These are phyloP conservation scores for Allium cepa DNA, from an alignment of 106 monocot genomes.

Conservation along the genomic window DNA sequence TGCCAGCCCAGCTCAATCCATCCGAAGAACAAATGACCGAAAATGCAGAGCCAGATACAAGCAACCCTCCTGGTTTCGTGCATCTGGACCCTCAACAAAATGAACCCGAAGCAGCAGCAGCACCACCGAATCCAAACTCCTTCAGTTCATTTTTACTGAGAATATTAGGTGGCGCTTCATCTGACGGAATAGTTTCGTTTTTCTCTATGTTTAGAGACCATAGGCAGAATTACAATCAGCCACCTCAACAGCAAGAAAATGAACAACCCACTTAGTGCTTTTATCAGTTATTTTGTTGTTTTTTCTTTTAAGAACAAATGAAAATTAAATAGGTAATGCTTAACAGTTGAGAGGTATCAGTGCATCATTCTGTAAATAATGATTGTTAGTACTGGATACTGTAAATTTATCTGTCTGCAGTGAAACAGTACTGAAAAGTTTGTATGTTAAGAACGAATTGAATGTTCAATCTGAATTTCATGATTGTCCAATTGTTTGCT, in stretches of 20 bases:
- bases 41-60: conserved; percentile 5
- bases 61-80: conserved; percentile 12
- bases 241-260: conserved; percentile 25
- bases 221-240: conserved; percentile 31
- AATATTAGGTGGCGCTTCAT: conserved; percentile 77
- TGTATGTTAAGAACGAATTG: no score
- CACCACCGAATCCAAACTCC: conserved; percentile 43
- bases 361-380: no score
- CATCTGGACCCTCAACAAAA: conserved; percentile 22
- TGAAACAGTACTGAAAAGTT: no score
- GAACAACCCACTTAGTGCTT: conserved; percentile 3
- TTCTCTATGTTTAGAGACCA: conserved; percentile 90
- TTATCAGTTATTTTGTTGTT: no score
- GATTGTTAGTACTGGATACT: no score
- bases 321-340: no score
- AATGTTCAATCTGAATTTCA: no score
- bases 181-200: conserved; percentile 79
- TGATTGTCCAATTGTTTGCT: no score
- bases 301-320: no score
- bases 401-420: no score
- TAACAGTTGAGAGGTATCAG: no score
- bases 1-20: conserved; percentile 1
- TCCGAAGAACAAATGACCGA: conserved; percentile 8
- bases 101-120: conserved; percentile 15
- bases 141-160: conserved; percentile 83